Conservation (phyloP, 116 monocot genomes). For the Iris pallida region DNA sequence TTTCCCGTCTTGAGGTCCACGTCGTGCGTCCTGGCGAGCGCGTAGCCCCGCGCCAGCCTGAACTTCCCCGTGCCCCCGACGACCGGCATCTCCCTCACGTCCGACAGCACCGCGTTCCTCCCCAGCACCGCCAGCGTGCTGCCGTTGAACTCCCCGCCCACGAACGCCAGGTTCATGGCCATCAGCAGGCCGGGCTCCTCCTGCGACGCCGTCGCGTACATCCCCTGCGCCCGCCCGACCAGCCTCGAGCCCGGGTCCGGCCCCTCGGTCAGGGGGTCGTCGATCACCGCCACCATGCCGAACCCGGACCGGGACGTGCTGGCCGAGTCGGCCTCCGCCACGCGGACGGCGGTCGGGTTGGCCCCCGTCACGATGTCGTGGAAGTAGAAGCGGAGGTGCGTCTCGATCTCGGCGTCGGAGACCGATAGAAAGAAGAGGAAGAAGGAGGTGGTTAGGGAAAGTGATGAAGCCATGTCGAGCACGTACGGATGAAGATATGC, state of each 20-base stretch:
- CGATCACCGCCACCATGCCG: neutral
- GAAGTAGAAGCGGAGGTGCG: too few species aligned
- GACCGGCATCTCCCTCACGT: slow-evolving; percentile 1
- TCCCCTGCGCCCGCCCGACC: neutral
- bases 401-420: too few species aligned
- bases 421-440: too few species aligned
- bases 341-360: too few species aligned
- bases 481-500: too few species aligned
- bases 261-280: neutral
- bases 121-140: neutral
- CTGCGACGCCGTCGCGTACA: neutral
- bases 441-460: too few species aligned
- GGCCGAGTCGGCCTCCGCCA: neutral
- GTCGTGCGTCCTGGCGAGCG: neutral
- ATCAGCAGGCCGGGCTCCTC: neutral
- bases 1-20: neutral
- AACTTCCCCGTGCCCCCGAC: neutral
- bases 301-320: neutral
- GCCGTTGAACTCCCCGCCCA: neutral
- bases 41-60: neutral
- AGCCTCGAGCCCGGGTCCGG: neutral
- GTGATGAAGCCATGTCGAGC: too few species aligned
- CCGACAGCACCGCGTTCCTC: neutral
- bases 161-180: neutral
- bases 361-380: too few species aligned